These are phyloP conservation scores for Fusarium verticillioides DNA, from an alignment of 2,329 filamentous ascomycete species.

Conservation along the genomic window DNA sequence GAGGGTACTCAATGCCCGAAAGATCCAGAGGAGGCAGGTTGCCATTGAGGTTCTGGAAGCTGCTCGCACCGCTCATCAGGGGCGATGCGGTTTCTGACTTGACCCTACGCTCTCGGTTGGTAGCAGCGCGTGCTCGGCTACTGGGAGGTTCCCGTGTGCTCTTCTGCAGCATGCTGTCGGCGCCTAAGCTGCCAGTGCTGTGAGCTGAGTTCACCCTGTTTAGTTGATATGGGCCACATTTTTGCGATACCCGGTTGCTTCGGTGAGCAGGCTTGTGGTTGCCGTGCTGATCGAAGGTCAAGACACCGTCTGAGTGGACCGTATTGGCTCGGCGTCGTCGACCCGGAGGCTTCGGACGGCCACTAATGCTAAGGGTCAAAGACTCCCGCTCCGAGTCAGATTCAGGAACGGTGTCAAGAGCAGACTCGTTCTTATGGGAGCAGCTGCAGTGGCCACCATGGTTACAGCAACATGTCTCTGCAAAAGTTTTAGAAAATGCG, in stretches of 20 bases:
- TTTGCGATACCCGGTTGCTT: slow-evolving; percentile 69
- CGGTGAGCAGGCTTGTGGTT: slow-evolving; percentile 72
- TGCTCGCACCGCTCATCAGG: slow-evolving; percentile 59
- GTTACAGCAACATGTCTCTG: slow-evolving; percentile 77
- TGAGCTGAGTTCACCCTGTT: slow-evolving; percentile 68
- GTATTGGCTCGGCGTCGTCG: slow-evolving; percentile 70
- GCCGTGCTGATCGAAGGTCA: slow-evolving; percentile 71
- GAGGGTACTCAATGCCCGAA: slow-evolving; percentile 63
- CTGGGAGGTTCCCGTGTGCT: slow-evolving; percentile 50
- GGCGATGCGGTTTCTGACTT: slow-evolving; percentile 73
- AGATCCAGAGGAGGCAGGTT: slow-evolving; percentile 69
- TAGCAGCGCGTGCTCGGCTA: slow-evolving; percentile 51
- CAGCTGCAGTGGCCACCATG: slow-evolving; percentile 75
- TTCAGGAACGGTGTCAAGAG: slow-evolving; percentile 72
- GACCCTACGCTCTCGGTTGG: slow-evolving; percentile 61
- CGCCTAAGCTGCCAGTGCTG: slow-evolving; percentile 61
- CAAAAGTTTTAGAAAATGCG: slow-evolving; percentile 31
- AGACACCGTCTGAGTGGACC: slow-evolving; percentile 67
- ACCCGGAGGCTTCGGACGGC: slow-evolving; percentile 55
- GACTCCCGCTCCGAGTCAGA: slow-evolving; percentile 67
- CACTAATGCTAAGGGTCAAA: slow-evolving; percentile 39
- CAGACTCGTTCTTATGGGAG: slow-evolving; percentile 69
- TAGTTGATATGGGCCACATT: slow-evolving; percentile 70
- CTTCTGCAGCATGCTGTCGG: slow-evolving; percentile 55
- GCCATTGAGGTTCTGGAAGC: slow-evolving; percentile 63